These are phyloP conservation scores for Calocera cornea DNA, from an alignment of 768 basidiomycete genomes.

Conservation along the genomic window DNA sequence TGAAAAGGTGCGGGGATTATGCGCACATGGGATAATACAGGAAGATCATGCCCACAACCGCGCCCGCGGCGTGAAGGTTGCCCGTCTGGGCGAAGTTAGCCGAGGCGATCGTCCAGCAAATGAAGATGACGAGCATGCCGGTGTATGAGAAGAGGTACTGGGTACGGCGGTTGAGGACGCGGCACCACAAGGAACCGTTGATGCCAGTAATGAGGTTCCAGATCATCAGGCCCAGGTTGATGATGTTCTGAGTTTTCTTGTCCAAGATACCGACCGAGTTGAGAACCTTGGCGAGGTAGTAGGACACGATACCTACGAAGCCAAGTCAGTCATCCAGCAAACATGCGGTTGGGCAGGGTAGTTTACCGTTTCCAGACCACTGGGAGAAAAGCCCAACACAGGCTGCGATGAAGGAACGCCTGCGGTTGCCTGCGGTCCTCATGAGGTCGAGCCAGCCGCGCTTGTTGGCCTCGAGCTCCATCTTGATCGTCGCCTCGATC, in stretches of 20 bases:
- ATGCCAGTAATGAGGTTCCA: slow-evolving; percentile 46
- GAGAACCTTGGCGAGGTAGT: slow-evolving; percentile 38
- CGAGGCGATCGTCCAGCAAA: slow-evolving; percentile 31
- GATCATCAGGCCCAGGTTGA: slow-evolving; percentile 41
- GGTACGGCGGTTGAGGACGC: slow-evolving; percentile 36
- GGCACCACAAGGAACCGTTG: slow-evolving; percentile 35
- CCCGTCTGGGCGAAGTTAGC: slow-evolving; percentile 27
- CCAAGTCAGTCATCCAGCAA: neutral
- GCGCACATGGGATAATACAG: slow-evolving; percentile 39
- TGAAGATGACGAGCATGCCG: slow-evolving; percentile 10
- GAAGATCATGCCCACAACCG: slow-evolving; percentile 46
- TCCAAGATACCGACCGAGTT: slow-evolving; percentile 39
- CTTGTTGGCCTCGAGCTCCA: slow-evolving; percentile 37
- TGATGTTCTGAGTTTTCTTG: slow-evolving; percentile 40
- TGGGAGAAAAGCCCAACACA: slow-evolving; percentile 19
- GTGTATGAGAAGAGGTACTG: slow-evolving; percentile 32
- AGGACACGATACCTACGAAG: neutral
- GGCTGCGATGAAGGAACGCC: slow-evolving; percentile 35
- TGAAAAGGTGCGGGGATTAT: neutral
- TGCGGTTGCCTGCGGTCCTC: slow-evolving; percentile 38
- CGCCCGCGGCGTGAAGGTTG: slow-evolving; percentile 36
- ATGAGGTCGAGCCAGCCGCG: slow-evolving; percentile 37
- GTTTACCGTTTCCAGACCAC: neutral
- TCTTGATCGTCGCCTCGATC: slow-evolving; percentile 41
- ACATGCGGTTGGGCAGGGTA: neutral